These are phyloP conservation scores for Trichopus zeylanicus DNA, from an alignment of 116 monocot genomes.

Conservation along the genomic window DNA sequence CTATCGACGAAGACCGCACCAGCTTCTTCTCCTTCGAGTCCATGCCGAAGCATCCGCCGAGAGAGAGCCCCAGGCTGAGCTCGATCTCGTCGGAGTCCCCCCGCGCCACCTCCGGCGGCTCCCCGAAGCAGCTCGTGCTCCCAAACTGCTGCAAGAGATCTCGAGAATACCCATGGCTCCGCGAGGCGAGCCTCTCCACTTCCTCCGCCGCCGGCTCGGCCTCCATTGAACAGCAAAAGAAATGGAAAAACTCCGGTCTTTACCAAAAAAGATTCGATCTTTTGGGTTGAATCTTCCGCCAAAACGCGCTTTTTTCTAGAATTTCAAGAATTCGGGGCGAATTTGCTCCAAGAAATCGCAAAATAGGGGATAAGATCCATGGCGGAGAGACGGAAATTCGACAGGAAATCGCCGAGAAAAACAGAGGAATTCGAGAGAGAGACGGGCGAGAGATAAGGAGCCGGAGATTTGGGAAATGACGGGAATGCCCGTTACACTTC, in stretches of 20 bases:
- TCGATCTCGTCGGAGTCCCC: constrained; percentile 37
- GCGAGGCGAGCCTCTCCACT: background rate
- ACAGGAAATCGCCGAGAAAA: background rate
- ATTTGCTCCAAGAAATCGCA: background rate
- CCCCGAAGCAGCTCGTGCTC: constrained; percentile 1
- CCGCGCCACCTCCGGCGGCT: background rate
- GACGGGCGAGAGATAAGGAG: background rate
- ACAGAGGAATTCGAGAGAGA: background rate
- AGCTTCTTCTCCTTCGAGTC: constrained; percentile 30
- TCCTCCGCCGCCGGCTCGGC: constrained; percentile 2
- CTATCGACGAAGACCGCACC: constrained; percentile 39
- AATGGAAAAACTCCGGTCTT: background rate
- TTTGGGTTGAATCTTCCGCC: background rate
- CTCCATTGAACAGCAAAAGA: background rate
- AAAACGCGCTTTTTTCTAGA: background rate
- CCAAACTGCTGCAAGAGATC: constrained; percentile 40
- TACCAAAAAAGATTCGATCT: background rate
- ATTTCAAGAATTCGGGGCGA: background rate
- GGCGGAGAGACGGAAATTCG: background rate
- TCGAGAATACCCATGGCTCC: constrained; percentile 5
- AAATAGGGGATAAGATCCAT: background rate
- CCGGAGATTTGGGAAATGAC: background rate
- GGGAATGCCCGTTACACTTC: background rate
- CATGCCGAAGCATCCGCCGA: constrained; percentile 41
- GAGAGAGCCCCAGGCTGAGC: constrained; percentile 57